These are phyloP conservation scores for Iris macrosiphon DNA, from an alignment of 106 monocot species.

Conservation along the genomic window DNA sequence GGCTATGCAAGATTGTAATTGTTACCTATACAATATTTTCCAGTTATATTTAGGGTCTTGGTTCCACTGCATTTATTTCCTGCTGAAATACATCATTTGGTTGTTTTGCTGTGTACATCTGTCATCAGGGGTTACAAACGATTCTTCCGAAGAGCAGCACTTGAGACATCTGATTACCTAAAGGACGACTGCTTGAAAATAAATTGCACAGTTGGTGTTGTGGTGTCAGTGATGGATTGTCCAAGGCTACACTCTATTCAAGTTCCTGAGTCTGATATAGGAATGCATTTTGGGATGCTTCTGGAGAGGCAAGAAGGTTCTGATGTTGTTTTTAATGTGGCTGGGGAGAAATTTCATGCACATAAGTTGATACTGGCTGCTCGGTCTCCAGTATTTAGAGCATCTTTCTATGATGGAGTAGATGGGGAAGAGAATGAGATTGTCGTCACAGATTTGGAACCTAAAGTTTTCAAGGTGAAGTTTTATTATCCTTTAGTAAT, in stretches of 20 bases:
- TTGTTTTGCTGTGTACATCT: too few relatives aligned
- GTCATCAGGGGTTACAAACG: conserved; percentile 88
- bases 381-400: conserved; percentile 65
- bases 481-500: background rate
- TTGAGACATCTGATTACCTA: conserved; percentile 89
- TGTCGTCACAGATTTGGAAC: conserved; percentile 64
- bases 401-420: conserved; percentile 37
- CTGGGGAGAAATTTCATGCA: conserved; percentile 81
- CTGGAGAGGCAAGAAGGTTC: conserved; percentile 76
- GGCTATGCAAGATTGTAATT: too few relatives aligned
- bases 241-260: conserved; percentile 60
- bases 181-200: conserved; percentile 99
- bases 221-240: conserved; percentile 69
- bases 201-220: conserved; percentile 96
- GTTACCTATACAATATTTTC: too few relatives aligned
- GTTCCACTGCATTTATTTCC: too few relatives aligned
- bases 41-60: too few relatives aligned
- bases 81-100: too few relatives aligned
- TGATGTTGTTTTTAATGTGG: conserved; percentile 76
- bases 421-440: conserved; percentile 37
- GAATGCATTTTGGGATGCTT: conserved; percentile 75
- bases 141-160: conserved; percentile 80
- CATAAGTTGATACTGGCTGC: conserved; percentile 94
- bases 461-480: conserved; percentile 81
- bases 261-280: conserved; percentile 90